Conservation (phyloP, 2,329 filamentous ascomycete species). For the Colletotrichum viniferum region DNA sequence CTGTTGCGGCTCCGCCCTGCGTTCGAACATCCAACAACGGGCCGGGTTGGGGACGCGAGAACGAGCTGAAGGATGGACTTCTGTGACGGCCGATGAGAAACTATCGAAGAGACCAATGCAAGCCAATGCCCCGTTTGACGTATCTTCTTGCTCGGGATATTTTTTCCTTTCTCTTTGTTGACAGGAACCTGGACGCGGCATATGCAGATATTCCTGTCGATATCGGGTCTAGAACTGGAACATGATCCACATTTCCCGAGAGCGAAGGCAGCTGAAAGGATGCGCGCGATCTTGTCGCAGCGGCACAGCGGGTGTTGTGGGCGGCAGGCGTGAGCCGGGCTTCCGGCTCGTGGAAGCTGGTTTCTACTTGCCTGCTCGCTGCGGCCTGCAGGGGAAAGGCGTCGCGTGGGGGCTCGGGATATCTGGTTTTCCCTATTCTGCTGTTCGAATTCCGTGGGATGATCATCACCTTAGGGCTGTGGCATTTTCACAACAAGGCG, state of each 20-base stretch:
- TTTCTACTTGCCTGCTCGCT: background rate
- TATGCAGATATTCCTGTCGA: background rate
- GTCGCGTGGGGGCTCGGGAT: background rate
- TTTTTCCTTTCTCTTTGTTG: background rate
- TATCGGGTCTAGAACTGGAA: background rate
- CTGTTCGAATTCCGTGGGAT: background rate
- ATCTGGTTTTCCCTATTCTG: background rate
- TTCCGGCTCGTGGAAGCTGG: background rate
- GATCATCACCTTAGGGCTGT: background rate
- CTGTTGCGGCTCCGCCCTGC: background rate
- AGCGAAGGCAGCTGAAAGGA: background rate
- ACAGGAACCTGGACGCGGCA: background rate
- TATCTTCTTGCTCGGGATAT: background rate
- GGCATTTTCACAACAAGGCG: background rate
- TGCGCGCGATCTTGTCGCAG: background rate
- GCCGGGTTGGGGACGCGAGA: background rate
- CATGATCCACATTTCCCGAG: background rate
- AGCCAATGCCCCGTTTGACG: background rate
- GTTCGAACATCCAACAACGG: background rate
- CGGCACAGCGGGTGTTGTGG: background rate
- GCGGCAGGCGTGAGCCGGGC: background rate
- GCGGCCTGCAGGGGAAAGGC: constrained; percentile 5
- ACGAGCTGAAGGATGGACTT: background rate
- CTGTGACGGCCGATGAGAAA: background rate
- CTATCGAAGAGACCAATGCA: background rate